Percentiles rank a stretch among this genome's conserved stretches.
These are phyloP conservation scores for Lipomyces kockii DNA, from an alignment of 805 yeast genomes.

Conservation along the genomic window DNA sequence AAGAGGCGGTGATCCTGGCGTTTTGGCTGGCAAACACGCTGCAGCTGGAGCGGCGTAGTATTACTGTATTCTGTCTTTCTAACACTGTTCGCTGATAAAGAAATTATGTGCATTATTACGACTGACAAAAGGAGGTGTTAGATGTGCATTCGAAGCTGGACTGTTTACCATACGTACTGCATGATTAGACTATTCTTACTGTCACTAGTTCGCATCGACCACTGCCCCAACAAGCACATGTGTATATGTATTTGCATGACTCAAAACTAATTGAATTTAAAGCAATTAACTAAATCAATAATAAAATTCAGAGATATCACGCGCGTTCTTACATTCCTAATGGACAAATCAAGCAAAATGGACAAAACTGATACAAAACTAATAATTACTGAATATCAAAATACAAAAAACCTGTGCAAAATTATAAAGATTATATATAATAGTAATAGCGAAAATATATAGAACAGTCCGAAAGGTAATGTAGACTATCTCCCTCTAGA, in stretches of 20 bases:
- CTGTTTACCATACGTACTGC: background rate
- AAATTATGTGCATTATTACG: background rate
- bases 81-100: background rate
- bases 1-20: constrained; percentile 22
- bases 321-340: background rate
- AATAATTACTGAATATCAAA: background rate
- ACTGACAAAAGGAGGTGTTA: background rate
- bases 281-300: background rate
- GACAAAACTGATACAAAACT: background rate
- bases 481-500: background rate
- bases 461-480: background rate
- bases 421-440: background rate
- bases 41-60: background rate
- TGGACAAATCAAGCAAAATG: background rate
- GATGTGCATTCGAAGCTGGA: background rate
- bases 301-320: background rate
- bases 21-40: constrained; percentile 18
- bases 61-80: background rate
- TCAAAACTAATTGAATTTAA: background rate
- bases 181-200: background rate
- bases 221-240: background rate
- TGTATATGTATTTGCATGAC: background rate
- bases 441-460: background rate
- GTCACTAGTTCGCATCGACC: background rate
- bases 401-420: background rate